These are phyloP conservation scores for Sporisorium scitamineum DNA, from an alignment of 1,284 basidiomycete genomes.

Conservation along the genomic window DNA sequence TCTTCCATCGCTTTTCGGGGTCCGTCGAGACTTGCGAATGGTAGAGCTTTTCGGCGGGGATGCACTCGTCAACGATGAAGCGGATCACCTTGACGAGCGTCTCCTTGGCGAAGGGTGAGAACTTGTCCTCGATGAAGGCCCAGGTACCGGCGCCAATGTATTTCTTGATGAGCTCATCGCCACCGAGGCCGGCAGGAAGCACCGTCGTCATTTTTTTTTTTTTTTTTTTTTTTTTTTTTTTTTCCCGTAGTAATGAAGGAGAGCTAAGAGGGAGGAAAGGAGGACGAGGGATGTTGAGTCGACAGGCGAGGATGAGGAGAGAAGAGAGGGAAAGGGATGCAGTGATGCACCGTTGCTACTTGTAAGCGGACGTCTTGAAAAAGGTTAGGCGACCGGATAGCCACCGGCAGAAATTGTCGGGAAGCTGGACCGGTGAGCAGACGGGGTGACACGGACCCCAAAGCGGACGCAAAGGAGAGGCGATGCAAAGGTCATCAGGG, in stretches of 20 bases:
- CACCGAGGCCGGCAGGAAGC: constrained; percentile 35
- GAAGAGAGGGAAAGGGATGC: neutral
- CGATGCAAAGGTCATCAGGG: no score
- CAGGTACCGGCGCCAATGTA: constrained; percentile 65
- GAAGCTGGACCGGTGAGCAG: constrained; percentile 1
- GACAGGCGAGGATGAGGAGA: neutral
- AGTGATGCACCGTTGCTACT: neutral
- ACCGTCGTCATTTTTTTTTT: constrained; percentile 33
- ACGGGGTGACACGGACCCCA: neutral
- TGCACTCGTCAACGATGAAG: constrained; percentile 88
- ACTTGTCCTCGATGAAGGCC: constrained; percentile 69
- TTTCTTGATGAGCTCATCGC: constrained; percentile 54
- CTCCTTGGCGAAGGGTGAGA: constrained; percentile 88
- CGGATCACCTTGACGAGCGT: constrained; percentile 83
- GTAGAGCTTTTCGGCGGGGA: constrained; percentile 82
- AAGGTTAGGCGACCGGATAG: constrained; percentile 6
- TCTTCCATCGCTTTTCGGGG: constrained; percentile 83
- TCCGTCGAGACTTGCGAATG: constrained; percentile 85
- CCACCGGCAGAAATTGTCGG: neutral
- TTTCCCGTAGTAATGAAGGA: no score
- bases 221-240: no score
- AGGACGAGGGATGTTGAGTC: neutral
- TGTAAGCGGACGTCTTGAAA: neutral
- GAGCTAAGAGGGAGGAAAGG: neutral
- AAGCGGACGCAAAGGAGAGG: no score